Evolutionary conservation across 768 basidiomycete genomes (phyloP).

Genomic region (Leccinellum luteum): DNA sequence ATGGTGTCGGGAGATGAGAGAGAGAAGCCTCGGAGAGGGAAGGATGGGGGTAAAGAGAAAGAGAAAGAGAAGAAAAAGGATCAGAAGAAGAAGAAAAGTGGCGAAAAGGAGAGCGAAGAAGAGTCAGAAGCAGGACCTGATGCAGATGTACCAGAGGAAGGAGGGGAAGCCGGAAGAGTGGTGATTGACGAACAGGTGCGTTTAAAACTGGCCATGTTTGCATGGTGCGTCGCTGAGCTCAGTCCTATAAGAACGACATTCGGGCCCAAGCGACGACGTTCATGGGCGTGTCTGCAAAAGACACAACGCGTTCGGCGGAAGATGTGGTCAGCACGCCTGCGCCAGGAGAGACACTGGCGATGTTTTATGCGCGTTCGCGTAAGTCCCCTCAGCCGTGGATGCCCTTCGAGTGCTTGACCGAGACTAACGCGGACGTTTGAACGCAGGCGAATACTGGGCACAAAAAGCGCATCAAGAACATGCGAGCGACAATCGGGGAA

Average conservation of each 20-base stretch:
- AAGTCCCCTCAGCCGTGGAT: constrained; percentile 27
- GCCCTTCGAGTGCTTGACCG: background rate
- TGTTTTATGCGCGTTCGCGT: constrained; percentile 83
- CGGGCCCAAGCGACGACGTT: constrained; percentile 46
- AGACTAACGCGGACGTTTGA: background rate
- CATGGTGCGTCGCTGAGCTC: background rate
- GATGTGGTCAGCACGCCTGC: constrained; percentile 76
- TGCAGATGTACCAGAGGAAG: background rate
- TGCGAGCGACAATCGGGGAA: constrained; percentile 65
- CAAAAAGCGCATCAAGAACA: constrained; percentile 58
- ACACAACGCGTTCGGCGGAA: constrained; percentile 54
- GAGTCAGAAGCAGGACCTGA: background rate
- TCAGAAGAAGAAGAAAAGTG: constrained; percentile 15
- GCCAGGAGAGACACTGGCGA: constrained; percentile 79
- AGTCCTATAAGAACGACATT: constrained; percentile 34
- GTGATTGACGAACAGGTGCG: constrained; percentile 6
- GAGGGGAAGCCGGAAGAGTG: constrained; percentile 17
- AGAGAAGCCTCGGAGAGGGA: background rate
- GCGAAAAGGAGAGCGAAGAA: constrained; percentile 30
- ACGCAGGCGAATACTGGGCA: constrained; percentile 76
- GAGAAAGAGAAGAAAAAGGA: constrained; percentile 1
- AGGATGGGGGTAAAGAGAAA: background rate
- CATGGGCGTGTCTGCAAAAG: constrained; percentile 64
- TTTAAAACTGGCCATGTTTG: accelerated
- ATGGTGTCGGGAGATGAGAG: constrained; percentile 11